Conservation (phyloP, 2,329 filamentous ascomycete genomes). For the Lasiodiplodia hormozganensis region DNA sequence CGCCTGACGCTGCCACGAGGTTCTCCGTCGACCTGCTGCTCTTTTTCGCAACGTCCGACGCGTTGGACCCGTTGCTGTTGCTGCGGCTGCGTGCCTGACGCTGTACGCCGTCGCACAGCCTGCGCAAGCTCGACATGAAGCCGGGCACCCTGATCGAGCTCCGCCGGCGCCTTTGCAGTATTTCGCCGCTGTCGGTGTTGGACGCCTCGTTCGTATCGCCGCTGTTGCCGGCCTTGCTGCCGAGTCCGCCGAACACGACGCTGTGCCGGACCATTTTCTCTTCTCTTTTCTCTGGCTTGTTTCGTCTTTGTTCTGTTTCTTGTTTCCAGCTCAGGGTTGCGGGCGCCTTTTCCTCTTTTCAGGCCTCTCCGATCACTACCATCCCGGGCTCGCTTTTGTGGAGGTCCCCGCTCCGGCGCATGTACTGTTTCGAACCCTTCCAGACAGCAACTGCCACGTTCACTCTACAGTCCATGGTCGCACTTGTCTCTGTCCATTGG, state of each 20-base stretch:
- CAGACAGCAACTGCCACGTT: neutral
- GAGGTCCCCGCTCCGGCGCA: neutral
- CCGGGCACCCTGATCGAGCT: slow-evolving; percentile 12
- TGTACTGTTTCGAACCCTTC: slow-evolving; percentile 5
- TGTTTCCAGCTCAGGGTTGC: neutral
- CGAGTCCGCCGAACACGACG: slow-evolving; percentile 9
- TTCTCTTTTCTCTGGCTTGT: neutral
- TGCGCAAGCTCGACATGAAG: slow-evolving; percentile 5
- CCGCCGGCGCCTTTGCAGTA: neutral
- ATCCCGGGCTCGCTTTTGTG: neutral
- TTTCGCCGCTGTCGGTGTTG: neutral
- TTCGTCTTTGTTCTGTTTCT: neutral
- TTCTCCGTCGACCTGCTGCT: slow-evolving; percentile 11
- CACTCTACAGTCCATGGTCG: neutral
- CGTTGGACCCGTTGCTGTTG: neutral
- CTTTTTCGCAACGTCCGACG: slow-evolving; percentile 3
- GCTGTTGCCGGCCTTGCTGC: neutral
- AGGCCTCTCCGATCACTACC: neutral
- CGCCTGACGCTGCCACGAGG: slow-evolving; percentile 9
- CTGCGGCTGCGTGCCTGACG: slow-evolving; percentile 9
- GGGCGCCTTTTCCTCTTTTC: neutral
- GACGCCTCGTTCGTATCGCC: neutral
- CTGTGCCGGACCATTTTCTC: slow-evolving; percentile 18
- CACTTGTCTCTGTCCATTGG: neutral
- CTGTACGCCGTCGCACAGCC: slow-evolving; percentile 13